A percentile compares a stretch with the other conserved stretches of the same genome.
Conservation (phyloP, 345 rosid species). For the Corchorus olitorius region DNA sequence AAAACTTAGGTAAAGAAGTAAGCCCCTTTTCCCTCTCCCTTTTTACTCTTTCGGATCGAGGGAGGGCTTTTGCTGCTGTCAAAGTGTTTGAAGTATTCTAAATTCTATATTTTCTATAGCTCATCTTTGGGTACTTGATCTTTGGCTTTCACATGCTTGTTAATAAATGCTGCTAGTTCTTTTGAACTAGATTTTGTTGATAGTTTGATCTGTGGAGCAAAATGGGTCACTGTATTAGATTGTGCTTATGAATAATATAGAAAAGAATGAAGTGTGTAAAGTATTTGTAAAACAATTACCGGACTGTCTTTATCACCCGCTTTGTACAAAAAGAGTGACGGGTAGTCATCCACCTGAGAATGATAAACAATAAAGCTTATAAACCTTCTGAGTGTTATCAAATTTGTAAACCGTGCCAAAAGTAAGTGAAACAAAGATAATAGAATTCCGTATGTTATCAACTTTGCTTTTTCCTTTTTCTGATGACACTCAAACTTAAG, state of each 20-base stretch:
- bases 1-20: conserved; percentile 33
- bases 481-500: background rate
- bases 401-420: background rate
- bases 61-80: background rate
- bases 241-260: background rate
- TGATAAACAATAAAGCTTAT: conserved; percentile 12
- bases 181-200: conserved; percentile 58
- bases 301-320: conserved; percentile 62
- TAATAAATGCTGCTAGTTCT: conserved; percentile 53
- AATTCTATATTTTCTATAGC: conserved; percentile 38
- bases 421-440: background rate
- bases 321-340: conserved; percentile 63
- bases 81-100: background rate
- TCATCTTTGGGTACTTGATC: conserved; percentile 55
- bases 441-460: background rate
- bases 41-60: background rate
- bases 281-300: conserved; percentile 36
- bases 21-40: background rate
- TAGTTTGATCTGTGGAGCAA: conserved; percentile 52
- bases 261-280: background rate
- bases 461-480: background rate
- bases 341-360: conserved; percentile 71
- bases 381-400: too few relatives aligned
- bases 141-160: conserved; percentile 47
- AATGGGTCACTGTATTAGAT: conserved; percentile 22